A percentile compares a stretch with the other conserved stretches of the same genome.
Evolutionary conservation across 2,329 filamentous ascomycete genomes (phyloP).

Genomic region (Microsporum ferrugineum): DNA sequence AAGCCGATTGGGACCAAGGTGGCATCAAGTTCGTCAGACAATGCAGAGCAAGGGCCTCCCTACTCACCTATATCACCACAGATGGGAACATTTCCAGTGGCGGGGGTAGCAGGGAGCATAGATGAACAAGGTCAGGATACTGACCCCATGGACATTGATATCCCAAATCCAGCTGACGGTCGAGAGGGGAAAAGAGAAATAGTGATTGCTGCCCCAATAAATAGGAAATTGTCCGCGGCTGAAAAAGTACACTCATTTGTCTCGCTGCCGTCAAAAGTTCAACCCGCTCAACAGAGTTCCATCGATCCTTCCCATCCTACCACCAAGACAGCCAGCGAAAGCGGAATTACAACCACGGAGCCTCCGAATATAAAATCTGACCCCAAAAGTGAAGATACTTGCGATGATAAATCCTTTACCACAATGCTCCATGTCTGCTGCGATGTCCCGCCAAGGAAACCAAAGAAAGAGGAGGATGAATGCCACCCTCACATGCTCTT

Average conservation of each 20-base stretch:
- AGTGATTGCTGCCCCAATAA: neutral
- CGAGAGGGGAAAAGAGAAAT: neutral
- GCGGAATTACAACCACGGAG: neutral
- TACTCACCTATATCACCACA: constrained; percentile 7
- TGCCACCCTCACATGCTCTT: neutral
- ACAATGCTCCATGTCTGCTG: neutral
- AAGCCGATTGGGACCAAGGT: neutral
- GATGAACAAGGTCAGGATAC: neutral
- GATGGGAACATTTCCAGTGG: neutral
- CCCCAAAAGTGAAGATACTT: neutral
- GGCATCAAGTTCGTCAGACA: neutral
- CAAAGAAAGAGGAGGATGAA: neutral
- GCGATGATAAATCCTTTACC: neutral
- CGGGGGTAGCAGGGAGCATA: neutral
- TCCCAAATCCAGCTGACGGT: neutral
- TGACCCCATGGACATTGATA: neutral
- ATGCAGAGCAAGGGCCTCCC: constrained; percentile 4
- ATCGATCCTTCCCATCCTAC: neutral
- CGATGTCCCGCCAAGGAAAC: neutral
- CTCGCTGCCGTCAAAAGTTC: neutral
- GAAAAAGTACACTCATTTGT: no score
- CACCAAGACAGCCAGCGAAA: neutral
- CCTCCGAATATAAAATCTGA: neutral
- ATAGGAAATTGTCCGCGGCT: neutral
- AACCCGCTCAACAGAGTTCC: neutral